Evolutionary conservation across 2,329 filamentous ascomycete genomes (phyloP), one percentile per base, ranked within the genome.

Genomic region (Cladosporium sp.): DNA sequence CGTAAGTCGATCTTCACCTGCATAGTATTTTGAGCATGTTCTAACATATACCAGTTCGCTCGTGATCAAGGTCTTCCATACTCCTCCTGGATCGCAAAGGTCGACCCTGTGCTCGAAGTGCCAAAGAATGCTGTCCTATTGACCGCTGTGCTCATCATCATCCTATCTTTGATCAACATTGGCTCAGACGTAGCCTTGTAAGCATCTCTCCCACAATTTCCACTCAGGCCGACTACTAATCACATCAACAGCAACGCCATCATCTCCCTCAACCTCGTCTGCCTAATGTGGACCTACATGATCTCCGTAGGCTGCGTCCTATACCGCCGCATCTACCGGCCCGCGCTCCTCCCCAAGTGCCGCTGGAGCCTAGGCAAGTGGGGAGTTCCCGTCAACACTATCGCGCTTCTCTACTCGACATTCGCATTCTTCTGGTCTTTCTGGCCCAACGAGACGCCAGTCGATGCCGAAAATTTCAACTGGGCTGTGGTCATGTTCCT

Each of bases 391-490:
- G 55, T 72, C 55, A 72, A 73, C 53, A 38, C 62, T n/a, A 52
- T 55, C 0, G 68, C 66, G 4, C 49, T 72, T 7, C 42, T 67
- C 8, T 73, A 69, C 47, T 49, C 48, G 22, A 53, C 50, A 27
- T 67, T 67, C 49, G 63, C 65, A 4, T 69, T 71, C 52, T 70
- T 72, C 53, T 72, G 68, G 67, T 64, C 63, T 27, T 70, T 71
- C 56, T 72, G 67, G 67, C 70, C 69, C 3, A 43, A 50, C 22
- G 53, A 55, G 64, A 35, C 38, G n/a, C 30, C 39, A 8, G 69
- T 74, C 1, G 53, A 42, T 2, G 57, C 66, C 1, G 57, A 57
- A 12, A 69, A 67, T 2, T 77, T 78, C 67, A 79, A 80, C 58
- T 79, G 73, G 73, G 72, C 69, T 25, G 58, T 67, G 12, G 63